Conservation (phyloP, 345 rosid genomes). For the Murraya koenigii region DNA sequence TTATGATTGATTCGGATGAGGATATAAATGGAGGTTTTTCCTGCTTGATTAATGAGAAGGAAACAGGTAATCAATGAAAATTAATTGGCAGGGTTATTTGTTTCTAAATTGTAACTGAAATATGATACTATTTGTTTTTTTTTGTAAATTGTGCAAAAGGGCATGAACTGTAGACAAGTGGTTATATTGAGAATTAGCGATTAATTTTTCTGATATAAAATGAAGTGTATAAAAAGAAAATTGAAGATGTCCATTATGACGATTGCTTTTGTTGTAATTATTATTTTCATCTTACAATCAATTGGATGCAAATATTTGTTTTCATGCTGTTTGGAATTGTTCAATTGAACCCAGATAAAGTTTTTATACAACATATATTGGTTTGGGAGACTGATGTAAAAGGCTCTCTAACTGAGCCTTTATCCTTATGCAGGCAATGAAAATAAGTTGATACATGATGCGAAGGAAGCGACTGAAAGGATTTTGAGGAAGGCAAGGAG, state of each 20-base stretch:
- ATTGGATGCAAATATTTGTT: neutral
- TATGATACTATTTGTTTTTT: neutral
- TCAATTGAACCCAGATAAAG: neutral
- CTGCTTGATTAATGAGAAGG: slow-evolving; percentile 59
- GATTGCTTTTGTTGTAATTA: neutral
- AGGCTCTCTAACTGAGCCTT: slow-evolving; percentile 4
- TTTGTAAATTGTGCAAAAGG: neutral
- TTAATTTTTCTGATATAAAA: neutral
- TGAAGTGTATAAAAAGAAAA: neutral
- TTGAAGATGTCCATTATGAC: neutral
- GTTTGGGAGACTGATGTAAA: neutral
- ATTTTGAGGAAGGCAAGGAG: slow-evolving; percentile 80
- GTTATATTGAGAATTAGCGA: neutral
- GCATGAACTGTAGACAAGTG: neutral
- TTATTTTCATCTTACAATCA: neutral
- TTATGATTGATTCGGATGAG: slow-evolving; percentile 70
- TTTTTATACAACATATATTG: neutral
- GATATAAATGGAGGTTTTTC: slow-evolving; percentile 71
- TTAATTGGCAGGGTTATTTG: neutral
- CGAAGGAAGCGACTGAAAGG: slow-evolving; percentile 54
- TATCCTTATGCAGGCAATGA: slow-evolving; percentile 17
- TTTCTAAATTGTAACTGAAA: neutral
- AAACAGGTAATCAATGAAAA: slow-evolving; percentile 42
- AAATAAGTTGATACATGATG: slow-evolving; percentile 42
- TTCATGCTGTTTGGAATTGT: neutral